Conservation (phyloP, 352 stramenopile species). For the Phytophthora uliginosa region DNA sequence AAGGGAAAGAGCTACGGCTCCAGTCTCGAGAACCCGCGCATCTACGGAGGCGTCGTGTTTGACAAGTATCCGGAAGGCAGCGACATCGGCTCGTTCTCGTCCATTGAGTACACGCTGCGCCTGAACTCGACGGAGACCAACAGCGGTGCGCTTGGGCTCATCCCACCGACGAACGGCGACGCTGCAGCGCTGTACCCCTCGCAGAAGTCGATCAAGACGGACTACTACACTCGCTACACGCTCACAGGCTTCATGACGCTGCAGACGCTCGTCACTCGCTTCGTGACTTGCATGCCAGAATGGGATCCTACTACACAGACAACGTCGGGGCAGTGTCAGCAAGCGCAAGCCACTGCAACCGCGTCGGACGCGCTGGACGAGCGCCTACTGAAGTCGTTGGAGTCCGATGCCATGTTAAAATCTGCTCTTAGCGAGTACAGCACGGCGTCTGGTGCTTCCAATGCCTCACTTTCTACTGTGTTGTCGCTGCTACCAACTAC, state of each 20-base stretch:
- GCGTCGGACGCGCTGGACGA: background rate
- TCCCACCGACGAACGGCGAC: slow-evolving; percentile 61
- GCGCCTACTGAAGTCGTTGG: slow-evolving; percentile 1
- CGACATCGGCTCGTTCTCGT: slow-evolving; percentile 48
- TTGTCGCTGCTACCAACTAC: background rate
- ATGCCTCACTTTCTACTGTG: background rate
- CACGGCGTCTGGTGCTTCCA: background rate
- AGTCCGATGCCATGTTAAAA: slow-evolving; percentile 2
- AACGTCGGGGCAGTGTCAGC: background rate
- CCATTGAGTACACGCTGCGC: slow-evolving; percentile 73
- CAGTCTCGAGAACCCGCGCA: slow-evolving; percentile 48
- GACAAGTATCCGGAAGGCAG: slow-evolving; percentile 41
- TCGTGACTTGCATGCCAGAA: slow-evolving; percentile 64
- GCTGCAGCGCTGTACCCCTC: slow-evolving; percentile 60
- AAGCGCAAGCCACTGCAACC: background rate
- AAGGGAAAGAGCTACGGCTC: slow-evolving; percentile 50
- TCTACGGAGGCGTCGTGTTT: slow-evolving; percentile 71
- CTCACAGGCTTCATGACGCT: slow-evolving; percentile 72
- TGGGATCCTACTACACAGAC: slow-evolving; percentile 40
- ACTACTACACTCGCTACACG: slow-evolving; percentile 53
- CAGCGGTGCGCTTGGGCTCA: slow-evolving; percentile 21
- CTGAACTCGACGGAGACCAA: slow-evolving; percentile 64
- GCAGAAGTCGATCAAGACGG: slow-evolving; percentile 49
- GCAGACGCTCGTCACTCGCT: slow-evolving; percentile 69
- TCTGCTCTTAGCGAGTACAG: background rate